Base-by-base conservation (phyloP, 169 alveolate genomes). In the Theileria equi region DNA sequence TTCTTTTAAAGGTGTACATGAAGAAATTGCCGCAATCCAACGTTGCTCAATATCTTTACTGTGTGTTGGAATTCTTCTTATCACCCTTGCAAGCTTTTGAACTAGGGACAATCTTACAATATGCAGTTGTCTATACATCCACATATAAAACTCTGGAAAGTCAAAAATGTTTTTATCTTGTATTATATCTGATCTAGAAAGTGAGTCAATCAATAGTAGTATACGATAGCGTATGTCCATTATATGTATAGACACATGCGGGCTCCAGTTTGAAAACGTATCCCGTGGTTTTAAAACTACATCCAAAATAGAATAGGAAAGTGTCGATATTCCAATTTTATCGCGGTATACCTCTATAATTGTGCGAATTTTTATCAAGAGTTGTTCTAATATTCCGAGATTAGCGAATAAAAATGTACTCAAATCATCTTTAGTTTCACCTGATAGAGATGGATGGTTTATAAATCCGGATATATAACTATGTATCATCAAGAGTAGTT, bases 161-260 rank as follows among this genome's bases (percentile, higher is more conserved):
- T 61, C 85, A 59, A 65, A 66, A 29, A 76, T 26, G 44, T 29
- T 10, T 19, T 44, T 68, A 13, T 35, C 32, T 5, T 50, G 52
- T 0, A 76, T 13, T 0, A 76, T 48, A 29, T 76, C 85, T 26
- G 54, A 53, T 59, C 66, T 76, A 1, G 49, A n/a, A 50, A 43
- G 66, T 0, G 80, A 43, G 67, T 76, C 85, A 13, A 76, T 76
- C 0, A 76, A 60, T 13, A 76, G 48, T 23, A 65, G 28, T 17
- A 76, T 7, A 35, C 85, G 54, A 21, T 76, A 76, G 19, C 85
- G 79, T 19, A 64, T 45, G 45, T 76, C 85, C 80, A 76, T 63
- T 4, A 36, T 44, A 23, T 76, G 85, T 26, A 76, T 28, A 36
- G 11, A 36, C 2, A 52, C 36, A 0, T 64, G 31, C 6, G 80